These are phyloP conservation scores for Sergeia podlipaevii DNA, from an alignment of 208 protist genomes.

Conservation along the genomic window DNA sequence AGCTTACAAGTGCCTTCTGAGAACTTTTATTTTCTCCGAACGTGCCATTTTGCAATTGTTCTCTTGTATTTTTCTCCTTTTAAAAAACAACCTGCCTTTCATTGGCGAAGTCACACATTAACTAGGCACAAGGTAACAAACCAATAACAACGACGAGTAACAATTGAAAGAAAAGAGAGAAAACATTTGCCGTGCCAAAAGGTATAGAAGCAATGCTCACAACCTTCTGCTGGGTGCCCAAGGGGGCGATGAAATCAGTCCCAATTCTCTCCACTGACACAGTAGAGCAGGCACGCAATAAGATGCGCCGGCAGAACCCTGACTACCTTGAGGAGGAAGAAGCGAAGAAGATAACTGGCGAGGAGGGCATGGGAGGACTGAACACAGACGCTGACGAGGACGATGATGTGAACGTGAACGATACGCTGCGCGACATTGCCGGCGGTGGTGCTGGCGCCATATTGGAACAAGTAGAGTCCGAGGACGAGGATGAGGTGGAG, in stretches of 20 bases:
- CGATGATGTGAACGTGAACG: slow-evolving; percentile 33
- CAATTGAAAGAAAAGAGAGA: no score
- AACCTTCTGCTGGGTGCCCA: slow-evolving; percentile 80
- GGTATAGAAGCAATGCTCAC: slow-evolving; percentile 79
- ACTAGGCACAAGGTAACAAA: no score
- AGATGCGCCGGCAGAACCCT: slow-evolving; percentile 69
- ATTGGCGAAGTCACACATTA: no score
- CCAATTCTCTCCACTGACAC: slow-evolving; percentile 83
- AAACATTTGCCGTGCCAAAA: no score
- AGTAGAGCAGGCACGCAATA: slow-evolving; percentile 50
- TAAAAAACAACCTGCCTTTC: no score
- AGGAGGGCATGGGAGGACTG: neutral
- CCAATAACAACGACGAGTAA: no score
- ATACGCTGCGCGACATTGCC: slow-evolving; percentile 58
- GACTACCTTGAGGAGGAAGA: slow-evolving; percentile 54
- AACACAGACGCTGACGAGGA: slow-evolving; percentile 21
- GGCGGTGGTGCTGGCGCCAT: slow-evolving; percentile 65
- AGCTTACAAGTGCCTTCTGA: no score
- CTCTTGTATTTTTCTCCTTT: no score
- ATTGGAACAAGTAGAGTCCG: slow-evolving; percentile 76
- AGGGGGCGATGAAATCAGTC: slow-evolving; percentile 75
- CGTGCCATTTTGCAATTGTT: no score
- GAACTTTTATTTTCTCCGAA: no score
- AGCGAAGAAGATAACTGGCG: neutral
- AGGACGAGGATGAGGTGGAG: slow-evolving; percentile 89